These are phyloP conservation scores for Metschnikowia kofuensis DNA, from an alignment of 805 yeast species.

Conservation along the genomic window DNA sequence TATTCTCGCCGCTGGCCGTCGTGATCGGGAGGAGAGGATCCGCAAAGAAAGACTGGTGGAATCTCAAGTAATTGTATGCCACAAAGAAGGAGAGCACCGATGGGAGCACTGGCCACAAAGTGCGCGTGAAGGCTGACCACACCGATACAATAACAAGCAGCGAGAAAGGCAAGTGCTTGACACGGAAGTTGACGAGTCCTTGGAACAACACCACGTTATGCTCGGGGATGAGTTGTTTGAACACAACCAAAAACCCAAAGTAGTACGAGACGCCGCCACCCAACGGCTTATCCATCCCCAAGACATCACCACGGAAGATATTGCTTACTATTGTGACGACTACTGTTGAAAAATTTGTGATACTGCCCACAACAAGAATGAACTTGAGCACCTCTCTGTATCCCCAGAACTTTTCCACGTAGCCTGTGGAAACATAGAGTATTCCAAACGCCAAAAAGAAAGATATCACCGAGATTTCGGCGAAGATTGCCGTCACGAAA, in stretches of 20 bases:
- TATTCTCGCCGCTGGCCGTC: conserved; percentile 27
- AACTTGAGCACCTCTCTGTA: conserved; percentile 47
- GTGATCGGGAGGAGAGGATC: conserved; percentile 55
- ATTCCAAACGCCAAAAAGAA: conserved; percentile 39
- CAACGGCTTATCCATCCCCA: conserved; percentile 42
- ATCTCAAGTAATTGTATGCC: conserved; percentile 77
- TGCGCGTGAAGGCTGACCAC: conserved; percentile 33
- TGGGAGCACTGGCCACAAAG: conserved; percentile 54
- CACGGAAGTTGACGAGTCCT: conserved; percentile 46
- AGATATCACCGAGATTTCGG: conserved; percentile 51
- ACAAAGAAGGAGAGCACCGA: conserved; percentile 57
- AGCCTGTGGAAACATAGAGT: conserved; percentile 40
- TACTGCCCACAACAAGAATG: conserved; percentile 49
- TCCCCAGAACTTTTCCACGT: conserved; percentile 54
- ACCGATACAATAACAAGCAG: conserved; percentile 28
- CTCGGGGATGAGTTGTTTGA: conserved; percentile 58
- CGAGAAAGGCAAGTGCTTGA: conserved; percentile 61
- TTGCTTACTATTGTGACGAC: conserved; percentile 39
- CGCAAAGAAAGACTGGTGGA: conserved; percentile 57
- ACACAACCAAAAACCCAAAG: conserved; percentile 54
- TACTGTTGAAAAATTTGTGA: conserved; percentile 55
- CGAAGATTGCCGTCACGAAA: conserved; percentile 57
- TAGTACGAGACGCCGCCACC: conserved; percentile 52
- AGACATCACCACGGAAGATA: conserved; percentile 32
- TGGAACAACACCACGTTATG: conserved; percentile 49